Conservation (phyloP, 2,329 filamentous ascomycete species). For the Pseudocercospora fuligena region DNA sequence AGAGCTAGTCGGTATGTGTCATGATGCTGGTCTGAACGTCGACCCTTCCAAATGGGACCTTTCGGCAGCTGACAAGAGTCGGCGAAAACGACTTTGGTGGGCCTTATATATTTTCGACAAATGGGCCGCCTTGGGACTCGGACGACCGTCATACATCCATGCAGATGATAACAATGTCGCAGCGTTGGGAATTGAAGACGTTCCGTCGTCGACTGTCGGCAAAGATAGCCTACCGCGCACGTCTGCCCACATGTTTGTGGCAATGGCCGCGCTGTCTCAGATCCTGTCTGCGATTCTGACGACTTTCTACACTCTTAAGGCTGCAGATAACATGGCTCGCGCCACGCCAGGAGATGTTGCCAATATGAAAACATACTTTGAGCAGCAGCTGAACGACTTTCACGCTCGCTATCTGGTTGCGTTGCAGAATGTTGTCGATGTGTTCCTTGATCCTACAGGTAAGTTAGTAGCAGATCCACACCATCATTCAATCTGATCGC, state of each 20-base stretch:
- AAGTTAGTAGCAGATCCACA: neutral
- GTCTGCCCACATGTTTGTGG: slow-evolving; percentile 30
- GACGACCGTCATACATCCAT: slow-evolving; percentile 29
- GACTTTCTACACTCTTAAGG: slow-evolving; percentile 30
- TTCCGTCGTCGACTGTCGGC: slow-evolving; percentile 25
- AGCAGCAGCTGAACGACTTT: slow-evolving; percentile 26
- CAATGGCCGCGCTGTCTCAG: slow-evolving; percentile 31
- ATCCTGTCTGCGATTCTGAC: slow-evolving; percentile 29
- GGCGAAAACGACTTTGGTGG: slow-evolving; percentile 33
- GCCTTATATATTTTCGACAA: slow-evolving; percentile 29
- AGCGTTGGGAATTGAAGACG: slow-evolving; percentile 22
- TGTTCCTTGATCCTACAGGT: slow-evolving; percentile 32
- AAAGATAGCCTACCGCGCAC: slow-evolving; percentile 23
- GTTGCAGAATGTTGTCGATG: slow-evolving; percentile 18
- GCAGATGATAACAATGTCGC: slow-evolving; percentile 28
- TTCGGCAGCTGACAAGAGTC: slow-evolving; percentile 20
- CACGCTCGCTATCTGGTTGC: slow-evolving; percentile 21
- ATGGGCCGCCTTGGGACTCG: slow-evolving; percentile 30
- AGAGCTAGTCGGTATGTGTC: slow-evolving; percentile 26
- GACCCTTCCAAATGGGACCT: slow-evolving; percentile 30
- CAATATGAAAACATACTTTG: slow-evolving; percentile 24
- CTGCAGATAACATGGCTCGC: slow-evolving; percentile 18
- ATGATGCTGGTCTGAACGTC: slow-evolving; percentile 31
- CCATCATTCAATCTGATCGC: neutral
- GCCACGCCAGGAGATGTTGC: slow-evolving; percentile 20